Base-by-base conservation (phyloP, 139 green algal species). In the Micractinium sp. region DNA sequence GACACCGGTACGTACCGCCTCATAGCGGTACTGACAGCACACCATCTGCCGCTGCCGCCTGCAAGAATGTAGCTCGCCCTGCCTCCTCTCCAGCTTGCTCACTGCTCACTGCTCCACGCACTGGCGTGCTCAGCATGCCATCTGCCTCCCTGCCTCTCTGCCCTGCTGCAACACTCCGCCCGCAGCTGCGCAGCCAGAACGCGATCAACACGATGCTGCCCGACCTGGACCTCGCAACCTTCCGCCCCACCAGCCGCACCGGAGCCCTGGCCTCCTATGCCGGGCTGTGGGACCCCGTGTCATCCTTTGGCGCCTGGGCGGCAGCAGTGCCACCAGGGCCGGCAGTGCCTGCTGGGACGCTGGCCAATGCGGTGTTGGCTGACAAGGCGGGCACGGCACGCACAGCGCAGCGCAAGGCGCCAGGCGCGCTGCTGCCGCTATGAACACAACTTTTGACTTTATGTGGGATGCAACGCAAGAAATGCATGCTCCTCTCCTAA, bases 311-410 rank as follows among this genome's bases (percentile, higher is more conserved):
- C 0, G 41, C 78, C 27, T 84, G 78, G 78, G 78, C 38, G 5
- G 78, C 78, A 3, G 78, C 78, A 9, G 41, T 84, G 41, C 15
- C 78, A 18, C 78, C 78, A 15, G 78, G 78, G 3, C 78, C 78
- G 19, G 78, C 78, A 0, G 78, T 84, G 41, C 78, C 78, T 25
- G 23, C 78, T 19, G 78, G 78, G 27, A 84, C 12, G 78, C 78
- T 84, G 78, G 78, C 41, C 41, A 84, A 84, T 29, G 78, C 78
- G 53, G 78, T 84, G 78, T 15, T 15, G 41, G 23, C 56, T 29
- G 78, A 84, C 41, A 84, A 84, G 56, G 78, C 35, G 47, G 78
- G 78, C 29, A 14, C 78, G 29, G 78, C 78, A 29, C 78, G 78
- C 78, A 84, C 78, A 67, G 41, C 78, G 78, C 56, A 63, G 47